A percentile compares a stretch with the other conserved stretches of the same genome.
Evolutionary conservation across 2,329 filamentous ascomycete genomes (phyloP).

Genomic region (Fusarium continuum): DNA sequence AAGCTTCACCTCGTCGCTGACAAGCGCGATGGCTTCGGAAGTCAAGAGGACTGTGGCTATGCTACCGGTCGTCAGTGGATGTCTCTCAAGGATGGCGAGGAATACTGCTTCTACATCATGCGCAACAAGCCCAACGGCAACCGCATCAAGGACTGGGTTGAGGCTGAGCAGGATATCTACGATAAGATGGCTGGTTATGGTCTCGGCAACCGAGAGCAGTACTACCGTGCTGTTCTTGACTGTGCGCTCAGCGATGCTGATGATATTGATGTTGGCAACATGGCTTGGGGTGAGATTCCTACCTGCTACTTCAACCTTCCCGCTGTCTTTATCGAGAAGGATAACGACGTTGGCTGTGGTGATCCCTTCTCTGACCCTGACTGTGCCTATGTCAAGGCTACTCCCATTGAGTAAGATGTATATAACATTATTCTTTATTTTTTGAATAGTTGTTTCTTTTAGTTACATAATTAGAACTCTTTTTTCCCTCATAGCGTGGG

Average conservation of each 20-base stretch:
- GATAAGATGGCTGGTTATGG: slow-evolving; percentile 28
- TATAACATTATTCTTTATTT: no score
- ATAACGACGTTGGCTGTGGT: slow-evolving; percentile 4
- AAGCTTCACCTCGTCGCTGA: slow-evolving; percentile 20
- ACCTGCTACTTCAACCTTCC: slow-evolving; percentile 24
- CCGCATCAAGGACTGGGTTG: not conserved
- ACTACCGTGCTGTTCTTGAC: slow-evolving; percentile 21
- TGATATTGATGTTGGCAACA: not conserved
- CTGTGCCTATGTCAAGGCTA: slow-evolving; percentile 4
- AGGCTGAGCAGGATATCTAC: slow-evolving; percentile 11
- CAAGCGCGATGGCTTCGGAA: not conserved
- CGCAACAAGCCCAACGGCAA: not conserved
- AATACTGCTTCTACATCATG: slow-evolving; percentile 35
- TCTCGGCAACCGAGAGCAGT: slow-evolving; percentile 10
- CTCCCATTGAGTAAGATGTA: no score
- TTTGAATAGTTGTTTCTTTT: no score
- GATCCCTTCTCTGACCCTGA: not conserved
- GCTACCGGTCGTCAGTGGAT: slow-evolving; percentile 28
- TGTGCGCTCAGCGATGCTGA: not conserved
- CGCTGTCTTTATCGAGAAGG: slow-evolving; percentile 15
- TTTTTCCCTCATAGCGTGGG: no score
- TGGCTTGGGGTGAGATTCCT: slow-evolving; percentile 8
- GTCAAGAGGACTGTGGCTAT: slow-evolving; percentile 17
- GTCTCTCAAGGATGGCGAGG: slow-evolving; percentile 4
- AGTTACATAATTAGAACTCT: no score